These are phyloP conservation scores for Pleurotus platypus DNA, from an alignment of 768 basidiomycete genomes.

Conservation along the genomic window DNA sequence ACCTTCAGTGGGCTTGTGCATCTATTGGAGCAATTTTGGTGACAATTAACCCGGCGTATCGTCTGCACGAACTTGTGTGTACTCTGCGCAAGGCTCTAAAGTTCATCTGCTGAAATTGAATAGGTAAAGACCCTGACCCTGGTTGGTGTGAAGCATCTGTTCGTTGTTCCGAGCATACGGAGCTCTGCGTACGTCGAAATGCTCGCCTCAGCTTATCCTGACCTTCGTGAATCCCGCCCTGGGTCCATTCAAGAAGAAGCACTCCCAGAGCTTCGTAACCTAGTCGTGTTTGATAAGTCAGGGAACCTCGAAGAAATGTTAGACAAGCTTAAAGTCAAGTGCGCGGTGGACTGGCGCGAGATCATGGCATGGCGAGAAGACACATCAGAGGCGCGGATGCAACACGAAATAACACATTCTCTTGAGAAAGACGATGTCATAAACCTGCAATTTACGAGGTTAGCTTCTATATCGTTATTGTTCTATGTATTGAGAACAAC, in stretches of 20 bases:
- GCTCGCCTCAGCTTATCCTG: constrained; percentile 55
- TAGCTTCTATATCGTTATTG: constrained; percentile 5
- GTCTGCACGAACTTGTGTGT: constrained; percentile 64
- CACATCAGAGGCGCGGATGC: constrained; percentile 33
- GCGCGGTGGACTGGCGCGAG: constrained; percentile 70
- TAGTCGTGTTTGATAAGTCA: constrained; percentile 67
- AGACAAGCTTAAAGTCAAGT: constrained; percentile 37
- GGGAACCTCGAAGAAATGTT: constrained; percentile 34
- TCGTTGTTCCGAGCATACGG: constrained; percentile 64
- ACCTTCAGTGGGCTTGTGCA: constrained; percentile 85
- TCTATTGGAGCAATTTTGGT: constrained; percentile 79
- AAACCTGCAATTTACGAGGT: constrained; percentile 87
- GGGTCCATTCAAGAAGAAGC: constrained; percentile 55
- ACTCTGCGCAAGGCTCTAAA: too few relatives aligned
- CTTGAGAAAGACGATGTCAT: constrained; percentile 66
- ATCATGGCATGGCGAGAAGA: constrained; percentile 66
- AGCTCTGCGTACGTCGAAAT: constrained; percentile 60
- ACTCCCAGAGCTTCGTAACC: constrained; percentile 57
- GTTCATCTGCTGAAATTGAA: neutral
- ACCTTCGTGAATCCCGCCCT: constrained; percentile 42
- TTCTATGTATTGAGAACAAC: constrained; percentile 19
- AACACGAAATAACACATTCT: constrained; percentile 36
- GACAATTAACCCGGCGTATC: constrained; percentile 81
- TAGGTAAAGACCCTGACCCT: constrained; percentile 62
- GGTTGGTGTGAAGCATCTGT: constrained; percentile 64